Base-by-base conservation (phyloP, 352 stramenopile species). In the Aphanomyces euteiches region DNA sequence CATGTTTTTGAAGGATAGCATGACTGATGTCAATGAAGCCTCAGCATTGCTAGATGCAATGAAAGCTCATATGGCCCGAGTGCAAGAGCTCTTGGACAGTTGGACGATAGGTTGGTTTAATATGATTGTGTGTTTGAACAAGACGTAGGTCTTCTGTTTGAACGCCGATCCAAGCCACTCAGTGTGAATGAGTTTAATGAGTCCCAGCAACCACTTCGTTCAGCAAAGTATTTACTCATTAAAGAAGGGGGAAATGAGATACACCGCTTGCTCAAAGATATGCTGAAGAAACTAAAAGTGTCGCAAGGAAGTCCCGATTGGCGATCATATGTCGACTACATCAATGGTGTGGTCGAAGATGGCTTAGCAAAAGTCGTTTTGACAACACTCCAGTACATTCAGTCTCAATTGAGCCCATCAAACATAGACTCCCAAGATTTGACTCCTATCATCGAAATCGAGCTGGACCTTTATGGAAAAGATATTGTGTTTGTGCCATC, bases 251-350 rank as follows among this genome's bases (percentile, higher is more conserved):
- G 8, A 89, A 98, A 79, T 99, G 99, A 74, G 92, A 98, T 67
- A 85, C 85, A 15, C 85, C 97, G 19, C 68, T 99, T 50, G 98
- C 98, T 75, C 93, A 98, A 71, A 98, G 90, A 2, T 98, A 98
- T 75, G 95, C 96, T 17, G 83, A 95, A 7, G 90, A 99, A 37
- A 89, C 98, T 10, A 80, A 85, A 12, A 94, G 95, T 45, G 98
- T 98, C 72, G 91, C 85, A 36, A 95, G 93, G 19, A 85, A 98
- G 75, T 28, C 28, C 28, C 28, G 28, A 28, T 28, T 99, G 97
- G 97, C 96, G 93, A 65, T 90, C 90, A 13, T 99, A 99, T 72
- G 89, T 98, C 19, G 93, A 99, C 74, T 99, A 98, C 70, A 90
- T 99, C 56, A 99, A 98, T 78, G 98, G 96, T 75, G 95, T 98